These are phyloP conservation scores for Elaeis oleifera DNA, from an alignment of 202 grass and related monocot species.

Conservation along the genomic window DNA sequence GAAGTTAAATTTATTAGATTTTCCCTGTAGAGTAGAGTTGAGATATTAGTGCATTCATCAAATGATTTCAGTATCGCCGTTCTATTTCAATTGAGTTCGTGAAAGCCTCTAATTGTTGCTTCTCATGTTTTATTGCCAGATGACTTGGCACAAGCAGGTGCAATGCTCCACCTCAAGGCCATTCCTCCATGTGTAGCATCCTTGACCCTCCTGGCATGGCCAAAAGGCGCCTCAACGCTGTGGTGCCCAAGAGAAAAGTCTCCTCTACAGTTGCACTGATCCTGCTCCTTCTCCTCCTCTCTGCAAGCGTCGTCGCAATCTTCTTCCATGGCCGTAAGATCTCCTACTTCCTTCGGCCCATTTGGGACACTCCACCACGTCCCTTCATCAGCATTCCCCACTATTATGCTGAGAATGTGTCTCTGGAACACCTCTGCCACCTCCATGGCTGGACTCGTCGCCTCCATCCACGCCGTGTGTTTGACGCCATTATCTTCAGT, in stretches of 20 bases:
- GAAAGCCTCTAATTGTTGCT: no score
- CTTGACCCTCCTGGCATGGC: conserved; percentile 37
- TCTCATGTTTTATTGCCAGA: no score
- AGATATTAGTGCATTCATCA: no score
- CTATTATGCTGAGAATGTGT: conserved; percentile 64
- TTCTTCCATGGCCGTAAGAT: conserved; percentile 46
- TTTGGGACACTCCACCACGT: conserved; percentile 76
- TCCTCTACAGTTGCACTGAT: conserved; percentile 25
- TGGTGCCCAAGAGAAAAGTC: conserved; percentile 30
- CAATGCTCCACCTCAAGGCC: not conserved
- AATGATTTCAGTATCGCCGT: no score
- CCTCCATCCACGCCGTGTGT: conserved; percentile 55
- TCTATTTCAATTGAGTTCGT: no score
- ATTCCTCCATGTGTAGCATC: not conserved
- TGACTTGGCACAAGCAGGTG: no score
- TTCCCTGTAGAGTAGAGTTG: no score
- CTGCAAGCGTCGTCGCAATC: conserved; percentile 27
- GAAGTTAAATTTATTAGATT: no score
- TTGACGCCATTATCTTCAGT: conserved; percentile 78
- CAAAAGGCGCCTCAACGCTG: conserved; percentile 19
- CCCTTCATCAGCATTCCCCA: conserved; percentile 76
- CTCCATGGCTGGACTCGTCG: conserved; percentile 73
- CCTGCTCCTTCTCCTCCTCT: conserved; percentile 39
- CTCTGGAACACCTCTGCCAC: conserved; percentile 48
- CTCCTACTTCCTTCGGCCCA: conserved; percentile 76